Percentiles rank a stretch among this genome's conserved stretches.
phyloP scores from a whole-genome alignment of 805 yeast species.

The Ogataea zsoltii region DNA sequence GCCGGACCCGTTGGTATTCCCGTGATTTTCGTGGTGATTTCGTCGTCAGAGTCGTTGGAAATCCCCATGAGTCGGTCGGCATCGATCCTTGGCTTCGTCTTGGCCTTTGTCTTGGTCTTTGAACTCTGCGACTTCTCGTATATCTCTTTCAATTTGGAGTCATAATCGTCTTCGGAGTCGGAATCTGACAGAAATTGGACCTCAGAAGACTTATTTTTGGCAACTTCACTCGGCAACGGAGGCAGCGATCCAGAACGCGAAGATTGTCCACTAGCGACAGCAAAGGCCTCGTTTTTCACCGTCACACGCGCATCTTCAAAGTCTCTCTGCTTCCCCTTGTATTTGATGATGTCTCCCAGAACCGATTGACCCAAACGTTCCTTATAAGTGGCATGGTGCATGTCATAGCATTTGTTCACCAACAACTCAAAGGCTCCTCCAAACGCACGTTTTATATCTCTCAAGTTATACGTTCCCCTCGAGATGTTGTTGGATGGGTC shows the following conservation, averaged over 20 bases:
- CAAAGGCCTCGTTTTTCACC: constrained; percentile 61
- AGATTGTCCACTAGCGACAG: constrained; percentile 28
- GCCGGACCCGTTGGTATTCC: constrained; percentile 1
- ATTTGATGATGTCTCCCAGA: constrained; percentile 75
- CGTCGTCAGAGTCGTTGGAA: background rate
- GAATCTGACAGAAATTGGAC: constrained; percentile 36
- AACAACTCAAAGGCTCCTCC: constrained; percentile 83
- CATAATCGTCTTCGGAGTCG: constrained; percentile 27
- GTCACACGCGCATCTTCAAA: constrained; percentile 71
- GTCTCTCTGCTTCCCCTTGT: constrained; percentile 72
- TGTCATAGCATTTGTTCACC: constrained; percentile 70
- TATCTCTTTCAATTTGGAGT: constrained; percentile 12
- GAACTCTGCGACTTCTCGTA: constrained; percentile 24
- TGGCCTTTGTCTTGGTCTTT: constrained; percentile 3
- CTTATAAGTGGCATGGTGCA: constrained; percentile 65
- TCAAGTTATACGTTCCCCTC: constrained; percentile 77
- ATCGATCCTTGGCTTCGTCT: constrained; percentile 3
- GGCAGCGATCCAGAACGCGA: constrained; percentile 25
- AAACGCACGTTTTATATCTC: constrained; percentile 81
- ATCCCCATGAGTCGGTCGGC: constrained; percentile 30
- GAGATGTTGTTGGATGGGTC: constrained; percentile 83
- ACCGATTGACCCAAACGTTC: constrained; percentile 70
- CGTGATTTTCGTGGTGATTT: background rate
- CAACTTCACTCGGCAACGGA: constrained; percentile 35
- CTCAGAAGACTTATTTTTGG: constrained; percentile 40